These are phyloP conservation scores for Solanum megistacrolobum DNA, from an alignment of 257 asterid genomes.

Conservation along the genomic window DNA sequence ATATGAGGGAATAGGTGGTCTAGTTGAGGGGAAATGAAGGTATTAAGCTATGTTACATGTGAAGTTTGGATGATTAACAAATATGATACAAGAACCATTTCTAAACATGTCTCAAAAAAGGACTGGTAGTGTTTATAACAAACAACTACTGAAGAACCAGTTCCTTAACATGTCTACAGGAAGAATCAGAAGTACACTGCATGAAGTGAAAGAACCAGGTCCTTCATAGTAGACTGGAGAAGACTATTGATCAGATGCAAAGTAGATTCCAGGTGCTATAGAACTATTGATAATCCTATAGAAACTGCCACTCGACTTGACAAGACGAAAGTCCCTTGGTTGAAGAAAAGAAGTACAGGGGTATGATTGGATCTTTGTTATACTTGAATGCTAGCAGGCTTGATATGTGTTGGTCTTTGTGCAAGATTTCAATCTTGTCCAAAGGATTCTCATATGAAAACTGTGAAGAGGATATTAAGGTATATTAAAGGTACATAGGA, in stretches of 20 bases:
- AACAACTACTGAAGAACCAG: not conserved
- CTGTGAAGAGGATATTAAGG: not conserved
- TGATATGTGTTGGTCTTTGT: not conserved
- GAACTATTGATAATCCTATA: not conserved
- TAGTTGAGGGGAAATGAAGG: not conserved
- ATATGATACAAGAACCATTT: not conserved
- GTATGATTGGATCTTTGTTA: not conserved
- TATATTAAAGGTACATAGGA: not conserved
- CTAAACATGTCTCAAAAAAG: not conserved
- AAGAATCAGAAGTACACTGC: not conserved
- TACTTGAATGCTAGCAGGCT: not conserved
- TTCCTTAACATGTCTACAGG: not conserved
- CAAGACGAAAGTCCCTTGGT: not conserved
- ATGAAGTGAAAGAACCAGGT: not conserved
- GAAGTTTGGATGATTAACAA: not conserved
- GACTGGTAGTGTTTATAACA: not conserved
- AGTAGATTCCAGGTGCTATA: not conserved
- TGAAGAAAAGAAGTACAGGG: not conserved
- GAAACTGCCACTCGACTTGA: not conserved
- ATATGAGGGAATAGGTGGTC: not conserved
- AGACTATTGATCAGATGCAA: not conserved
- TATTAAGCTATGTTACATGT: not conserved
- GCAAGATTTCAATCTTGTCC: not conserved
- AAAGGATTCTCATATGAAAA: not conserved
- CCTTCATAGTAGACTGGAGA: not conserved